phyloP scores from a whole-genome alignment of 192 early-diverging fungal genomes.

The Kickxella alabastrina region DNA sequence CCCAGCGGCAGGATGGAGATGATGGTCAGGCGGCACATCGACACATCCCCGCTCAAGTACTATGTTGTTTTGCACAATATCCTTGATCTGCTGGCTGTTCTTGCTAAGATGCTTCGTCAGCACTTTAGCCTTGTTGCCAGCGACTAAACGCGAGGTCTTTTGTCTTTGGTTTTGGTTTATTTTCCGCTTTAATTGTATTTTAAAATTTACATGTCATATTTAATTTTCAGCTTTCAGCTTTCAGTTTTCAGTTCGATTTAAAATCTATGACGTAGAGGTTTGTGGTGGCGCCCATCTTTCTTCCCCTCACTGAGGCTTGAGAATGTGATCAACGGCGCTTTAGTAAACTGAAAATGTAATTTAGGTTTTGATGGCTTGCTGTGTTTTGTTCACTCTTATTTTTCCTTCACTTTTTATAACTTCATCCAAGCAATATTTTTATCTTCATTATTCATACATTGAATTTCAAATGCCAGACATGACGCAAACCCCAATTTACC shows the following conservation, averaged over 20 bases:
- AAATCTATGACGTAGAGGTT: too few species aligned
- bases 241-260: too few species aligned
- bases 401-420: background rate
- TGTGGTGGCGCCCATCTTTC: too few species aligned
- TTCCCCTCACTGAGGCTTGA: too few species aligned
- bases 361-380: too few species aligned
- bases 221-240: too few species aligned
- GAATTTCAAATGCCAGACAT: background rate
- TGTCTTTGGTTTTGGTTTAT: slow-evolving; percentile 8
- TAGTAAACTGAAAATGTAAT: too few species aligned
- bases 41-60: slow-evolving; percentile 97
- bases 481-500: slow-evolving; percentile 4
- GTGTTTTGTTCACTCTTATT: background rate
- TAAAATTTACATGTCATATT: background rate
- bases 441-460: background rate
- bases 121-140: slow-evolving; percentile 82
- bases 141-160: slow-evolving; percentile 27
- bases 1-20: slow-evolving; percentile 59
- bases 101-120: slow-evolving; percentile 92
- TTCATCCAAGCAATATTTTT: background rate
- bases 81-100: slow-evolving; percentile 77
- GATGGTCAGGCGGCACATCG: slow-evolving; percentile 78
- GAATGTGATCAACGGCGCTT: too few species aligned
- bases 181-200: background rate
- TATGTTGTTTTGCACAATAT: slow-evolving; percentile 92